Evolutionary conservation across 805 yeast genomes (phyloP).

Genomic region (Komagataella populi): DNA sequence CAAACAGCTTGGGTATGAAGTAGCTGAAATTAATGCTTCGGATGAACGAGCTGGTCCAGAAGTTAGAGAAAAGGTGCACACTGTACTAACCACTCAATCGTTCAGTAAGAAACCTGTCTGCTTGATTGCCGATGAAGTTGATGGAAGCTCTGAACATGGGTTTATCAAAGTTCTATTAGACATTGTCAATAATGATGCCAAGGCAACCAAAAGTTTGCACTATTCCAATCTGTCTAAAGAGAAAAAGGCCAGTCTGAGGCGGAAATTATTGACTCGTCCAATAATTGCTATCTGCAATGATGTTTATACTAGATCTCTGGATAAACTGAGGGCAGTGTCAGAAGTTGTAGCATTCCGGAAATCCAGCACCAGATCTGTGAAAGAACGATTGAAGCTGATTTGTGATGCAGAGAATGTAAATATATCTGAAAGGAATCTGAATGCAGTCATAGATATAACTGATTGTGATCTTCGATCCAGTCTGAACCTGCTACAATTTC

Average conservation of each 20-base stretch:
- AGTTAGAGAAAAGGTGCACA: slow-evolving; percentile 40
- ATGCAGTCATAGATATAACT: slow-evolving; percentile 53
- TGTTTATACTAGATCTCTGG: slow-evolving; percentile 61
- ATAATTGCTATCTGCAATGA: slow-evolving; percentile 90
- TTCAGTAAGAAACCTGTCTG: slow-evolving; percentile 69
- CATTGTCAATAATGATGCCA: slow-evolving; percentile 41
- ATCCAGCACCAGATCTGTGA: slow-evolving; percentile 33
- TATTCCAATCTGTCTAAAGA: slow-evolving; percentile 5
- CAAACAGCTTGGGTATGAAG: slow-evolving; percentile 64
- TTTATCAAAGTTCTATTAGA: slow-evolving; percentile 47
- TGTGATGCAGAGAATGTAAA: slow-evolving; percentile 40
- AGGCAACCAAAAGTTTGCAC: slow-evolving; percentile 25
- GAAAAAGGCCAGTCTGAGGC: slow-evolving; percentile 9
- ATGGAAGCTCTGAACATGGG: slow-evolving; percentile 59
- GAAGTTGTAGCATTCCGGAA: slow-evolving; percentile 58
- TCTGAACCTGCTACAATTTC: slow-evolving; percentile 71
- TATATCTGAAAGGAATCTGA: slow-evolving; percentile 35
- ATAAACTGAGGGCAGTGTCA: slow-evolving; percentile 56
- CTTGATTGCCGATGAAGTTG: slow-evolving; percentile 81
- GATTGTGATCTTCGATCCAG: slow-evolving; percentile 83
- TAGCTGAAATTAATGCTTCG: slow-evolving; percentile 79
- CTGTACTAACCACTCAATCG: slow-evolving; percentile 52
- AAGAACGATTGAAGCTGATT: slow-evolving; percentile 33
- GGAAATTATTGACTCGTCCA: slow-evolving; percentile 52
- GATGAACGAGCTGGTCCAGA: slow-evolving; percentile 56